Evolutionary conservation across 257 asterid genomes (phyloP), one percentile per base, ranked within the genome.

Genomic region (Thymus mandschuricus): DNA sequence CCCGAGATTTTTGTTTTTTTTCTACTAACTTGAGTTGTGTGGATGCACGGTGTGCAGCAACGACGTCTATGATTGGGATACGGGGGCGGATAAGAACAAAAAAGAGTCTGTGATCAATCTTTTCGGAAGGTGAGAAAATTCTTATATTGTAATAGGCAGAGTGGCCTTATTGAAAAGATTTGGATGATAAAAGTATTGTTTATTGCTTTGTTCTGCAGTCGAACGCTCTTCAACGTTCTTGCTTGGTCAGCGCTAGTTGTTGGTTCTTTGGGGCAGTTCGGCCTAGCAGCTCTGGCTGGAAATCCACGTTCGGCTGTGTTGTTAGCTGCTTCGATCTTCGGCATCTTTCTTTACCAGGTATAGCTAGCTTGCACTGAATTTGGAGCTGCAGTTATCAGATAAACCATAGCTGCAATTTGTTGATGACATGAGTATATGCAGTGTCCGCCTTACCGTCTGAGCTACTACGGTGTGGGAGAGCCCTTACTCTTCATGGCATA

Each of bases 21-120:
- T n/a, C n/a, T 21, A 21, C 21, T 21, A 21, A 21, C 21, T 21
- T 21, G 21, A 21, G 21, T 21, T 21, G 49, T 64, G n/a, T 41
- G 1, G 9, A 44, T 44, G 49, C 21, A 21, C 21, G 21, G 21
- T 21, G 21, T 35, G 43, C 33, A 85, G 94, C 90, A 87, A 85
- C 78, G 94, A 87, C 69, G 89, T 87, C 13, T 87, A 85, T 75
- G 91, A 87, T 81, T 87, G 78, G 69, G 94, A 83, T 64, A 87
- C 87, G 5, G 91, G 94, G 68, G 94, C 89, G 43, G 94, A 87
- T 79, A 79, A 76, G 64, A 79, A 87, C 81, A 87, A 87, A 79
- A 87, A 80, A 64, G 94, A 87, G 71, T 87, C 94, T 4, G 83
- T 87, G 46, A 88, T 87, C 50, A 87, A 81, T 58, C 63, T 87